Evolutionary conservation across 495 filamentous ascomycete species (phyloP).

Genomic region (Talaromyces nanjingensis): DNA sequence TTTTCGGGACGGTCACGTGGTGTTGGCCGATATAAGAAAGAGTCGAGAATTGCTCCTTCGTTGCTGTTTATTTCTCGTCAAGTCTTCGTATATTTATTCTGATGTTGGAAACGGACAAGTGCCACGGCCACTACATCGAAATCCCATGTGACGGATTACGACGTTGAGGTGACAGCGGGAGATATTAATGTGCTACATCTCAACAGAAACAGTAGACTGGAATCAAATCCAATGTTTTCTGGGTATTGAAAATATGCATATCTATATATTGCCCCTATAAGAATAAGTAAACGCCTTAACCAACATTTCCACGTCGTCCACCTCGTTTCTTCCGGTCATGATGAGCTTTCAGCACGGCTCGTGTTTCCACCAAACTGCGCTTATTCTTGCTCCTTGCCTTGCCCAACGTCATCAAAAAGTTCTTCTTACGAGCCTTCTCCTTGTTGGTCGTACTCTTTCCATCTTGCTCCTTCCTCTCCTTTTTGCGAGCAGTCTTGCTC

Average conservation of each 20-base stretch:
- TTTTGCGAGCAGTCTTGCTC: constrained; percentile 69
- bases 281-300: neutral
- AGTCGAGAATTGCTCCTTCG: neutral
- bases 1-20: constrained; percentile 4
- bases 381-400: constrained; percentile 92
- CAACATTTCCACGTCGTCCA: constrained; percentile 67
- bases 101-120: too few species aligned
- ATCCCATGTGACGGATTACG: too few species aligned
- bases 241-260: neutral
- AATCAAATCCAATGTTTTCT: neutral
- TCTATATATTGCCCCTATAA: neutral
- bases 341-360: constrained; percentile 72
- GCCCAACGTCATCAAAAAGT: constrained; percentile 94
- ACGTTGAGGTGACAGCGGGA: neutral
- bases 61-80: too few species aligned
- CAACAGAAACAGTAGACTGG: neutral
- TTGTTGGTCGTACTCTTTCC: constrained; percentile 96
- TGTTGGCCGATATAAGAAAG: neutral
- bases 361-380: constrained; percentile 78
- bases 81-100: too few species aligned
- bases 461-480: constrained; percentile 75
- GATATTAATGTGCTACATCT: neutral
- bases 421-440: constrained; percentile 95
- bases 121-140: too few species aligned
- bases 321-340: constrained; percentile 76